Base-by-base conservation (phyloP, 75 land plant genomes). In the Gnetum montanum region DNA sequence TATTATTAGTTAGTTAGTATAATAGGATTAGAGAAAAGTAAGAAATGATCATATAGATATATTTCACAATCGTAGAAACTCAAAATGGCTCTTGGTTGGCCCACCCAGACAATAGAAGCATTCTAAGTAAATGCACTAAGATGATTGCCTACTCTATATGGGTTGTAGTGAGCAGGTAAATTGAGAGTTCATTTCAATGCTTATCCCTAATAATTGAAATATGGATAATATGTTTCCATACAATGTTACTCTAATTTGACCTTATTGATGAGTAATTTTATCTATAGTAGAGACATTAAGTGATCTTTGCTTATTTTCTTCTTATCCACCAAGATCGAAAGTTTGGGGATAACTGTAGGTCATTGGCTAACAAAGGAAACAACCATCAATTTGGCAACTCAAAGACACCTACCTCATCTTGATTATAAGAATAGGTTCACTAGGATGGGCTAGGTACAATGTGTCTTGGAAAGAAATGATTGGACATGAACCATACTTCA, bases 381-480 rank as follows among this genome's bases (percentile, higher is more conserved):
- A 16, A 18, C 12, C 22, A 43, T 43, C 0, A 22, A 43, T 43
- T 26, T 31, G 2, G 31, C 27, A 31, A 31, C 46, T 37, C n/a
- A n/a, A n/a, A n/a, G 59, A 45, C 46, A 57, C 43, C 59, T 57
- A 57, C 59, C 59, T 57, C 43, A 57, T 57, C 59, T 7, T 31
- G 46, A 57, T 57, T 4, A 22, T 6, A 57, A 38, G 59, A 45
- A 57, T 43, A 37, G 59, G 59, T 57, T 57, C 43, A 57, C 59
- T 29, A 57, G 37, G 43, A n/a, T n/a, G n/a, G n/a, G n/a, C n/a
- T n/a, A n/a, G n/a, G n/a, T n/a, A n/a, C n/a, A n/a, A 57, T 38
- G 59, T n/a, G 28, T 23, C 15, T 40, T 20, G 46, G 46, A 16
- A 10, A n/a, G n/a, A n/a, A n/a, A n/a, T n/a, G n/a, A n/a, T n/a